Evolutionary conservation across 345 rosid species (phyloP).

Genomic region (Murraya koenigii): DNA sequence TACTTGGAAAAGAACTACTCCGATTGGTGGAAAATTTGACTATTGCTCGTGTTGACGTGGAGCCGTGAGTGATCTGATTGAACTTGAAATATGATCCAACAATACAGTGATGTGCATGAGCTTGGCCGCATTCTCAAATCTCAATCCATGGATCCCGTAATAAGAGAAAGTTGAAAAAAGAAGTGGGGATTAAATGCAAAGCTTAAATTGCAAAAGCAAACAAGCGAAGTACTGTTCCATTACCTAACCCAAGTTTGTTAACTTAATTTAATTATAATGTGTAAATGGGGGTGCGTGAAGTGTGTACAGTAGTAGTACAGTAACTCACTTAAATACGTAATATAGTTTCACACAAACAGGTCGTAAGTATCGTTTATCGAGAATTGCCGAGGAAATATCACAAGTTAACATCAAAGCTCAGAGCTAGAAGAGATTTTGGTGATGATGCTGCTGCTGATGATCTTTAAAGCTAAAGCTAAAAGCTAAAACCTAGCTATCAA

Average conservation of each 20-base stretch:
- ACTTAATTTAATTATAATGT: background rate
- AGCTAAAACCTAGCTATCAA: conserved; percentile 23
- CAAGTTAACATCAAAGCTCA: conserved; percentile 33
- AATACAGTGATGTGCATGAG: background rate
- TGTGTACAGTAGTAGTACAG: background rate
- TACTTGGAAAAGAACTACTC: background rate
- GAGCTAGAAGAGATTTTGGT: background rate
- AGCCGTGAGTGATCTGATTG: background rate
- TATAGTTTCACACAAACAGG: conserved; percentile 16
- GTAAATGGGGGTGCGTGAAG: background rate
- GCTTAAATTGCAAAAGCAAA: background rate
- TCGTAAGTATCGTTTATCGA: conserved; percentile 23
- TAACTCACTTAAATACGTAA: background rate
- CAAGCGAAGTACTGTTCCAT: conserved; percentile 11
- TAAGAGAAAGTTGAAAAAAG: background rate
- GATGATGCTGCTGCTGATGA: background rate
- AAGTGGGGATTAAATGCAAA: background rate
- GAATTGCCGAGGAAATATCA: conserved; percentile 43
- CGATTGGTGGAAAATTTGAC: background rate
- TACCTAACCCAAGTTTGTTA: background rate
- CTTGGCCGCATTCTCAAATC: background rate
- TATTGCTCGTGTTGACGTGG: background rate
- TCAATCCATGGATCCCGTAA: background rate
- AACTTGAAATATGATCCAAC: background rate
- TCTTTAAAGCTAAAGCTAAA: conserved; percentile 23